A percentile compares a stretch with the other conserved stretches of the same genome.
phyloP scores from a whole-genome alignment of 192 early-diverging fungal species.

The Umbelopsis isabellina region DNA sequence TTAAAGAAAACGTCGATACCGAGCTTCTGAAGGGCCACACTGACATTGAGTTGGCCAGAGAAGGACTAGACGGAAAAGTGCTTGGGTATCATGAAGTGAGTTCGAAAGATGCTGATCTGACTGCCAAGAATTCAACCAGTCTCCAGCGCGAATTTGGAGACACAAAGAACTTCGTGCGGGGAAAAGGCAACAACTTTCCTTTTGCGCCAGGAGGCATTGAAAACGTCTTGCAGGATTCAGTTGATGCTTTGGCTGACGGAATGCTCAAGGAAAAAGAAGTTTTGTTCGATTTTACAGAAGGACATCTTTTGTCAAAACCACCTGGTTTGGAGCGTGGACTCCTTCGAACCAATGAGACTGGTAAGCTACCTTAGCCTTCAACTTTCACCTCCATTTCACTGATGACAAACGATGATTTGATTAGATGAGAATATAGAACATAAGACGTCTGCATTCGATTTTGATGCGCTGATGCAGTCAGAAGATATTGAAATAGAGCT shows the following conservation, averaged over 20 bases:
- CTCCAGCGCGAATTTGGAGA: conserved; percentile 62
- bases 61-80: conserved; percentile 55
- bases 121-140: conserved; percentile 72
- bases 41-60: conserved; percentile 52
- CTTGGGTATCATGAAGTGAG: conserved; percentile 48
- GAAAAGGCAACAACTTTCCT: conserved; percentile 67
- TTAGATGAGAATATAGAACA: background rate
- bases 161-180: conserved; percentile 70
- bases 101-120: conserved; percentile 31
- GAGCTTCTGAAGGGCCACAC: conserved; percentile 53
- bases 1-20: conserved; percentile 41
- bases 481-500: conserved; percentile 1
- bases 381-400: background rate
- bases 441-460: background rate
- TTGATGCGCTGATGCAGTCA: conserved; percentile 12
- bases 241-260: conserved; percentile 32
- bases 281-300: conserved; percentile 37
- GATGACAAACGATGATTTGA: background rate
- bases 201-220: conserved; percentile 81
- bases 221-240: conserved; percentile 41
- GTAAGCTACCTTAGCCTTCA: background rate
- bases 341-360: conserved; percentile 46
- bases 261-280: conserved; percentile 26
- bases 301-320: conserved; percentile 52
- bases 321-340: conserved; percentile 78